Evolutionary conservation across 2,329 filamentous ascomycete species (phyloP).

Genomic region (Ophiostoma quercus): DNA sequence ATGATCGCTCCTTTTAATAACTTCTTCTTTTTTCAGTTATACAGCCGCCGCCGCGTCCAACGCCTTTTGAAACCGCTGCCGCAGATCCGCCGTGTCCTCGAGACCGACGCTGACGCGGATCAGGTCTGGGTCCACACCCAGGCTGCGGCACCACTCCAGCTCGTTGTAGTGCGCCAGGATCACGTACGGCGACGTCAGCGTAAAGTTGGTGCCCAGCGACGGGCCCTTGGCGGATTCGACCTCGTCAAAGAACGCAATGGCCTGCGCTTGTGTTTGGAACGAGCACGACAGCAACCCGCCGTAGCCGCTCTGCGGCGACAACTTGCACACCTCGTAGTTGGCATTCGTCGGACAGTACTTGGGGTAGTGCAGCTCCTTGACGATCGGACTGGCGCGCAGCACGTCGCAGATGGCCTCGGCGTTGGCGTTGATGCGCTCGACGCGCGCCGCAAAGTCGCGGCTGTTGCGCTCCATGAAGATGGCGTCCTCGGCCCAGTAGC

Average conservation of each 20-base stretch:
- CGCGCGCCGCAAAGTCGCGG: constrained; percentile 78
- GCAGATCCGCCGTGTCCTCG: constrained; percentile 67
- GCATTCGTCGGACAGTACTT: constrained; percentile 56
- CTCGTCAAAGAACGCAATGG: constrained; percentile 76
- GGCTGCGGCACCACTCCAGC: constrained; percentile 80
- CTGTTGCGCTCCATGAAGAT: constrained; percentile 96
- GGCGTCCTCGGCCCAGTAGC: constrained; percentile 89
- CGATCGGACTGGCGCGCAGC: constrained; percentile 53
- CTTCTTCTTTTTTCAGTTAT: too few species aligned
- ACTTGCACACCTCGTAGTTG: constrained; percentile 68
- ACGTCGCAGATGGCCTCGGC: constrained; percentile 77
- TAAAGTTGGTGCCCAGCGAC: constrained; percentile 95
- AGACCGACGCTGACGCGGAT: constrained; percentile 85
- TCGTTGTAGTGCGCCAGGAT: constrained; percentile 87
- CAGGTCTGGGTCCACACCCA: constrained; percentile 74
- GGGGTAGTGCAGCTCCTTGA: constrained; percentile 83
- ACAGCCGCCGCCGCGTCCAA: constrained; percentile 52
- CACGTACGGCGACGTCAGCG: constrained; percentile 83
- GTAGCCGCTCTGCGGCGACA: constrained; percentile 73
- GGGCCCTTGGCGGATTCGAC: constrained; percentile 89
- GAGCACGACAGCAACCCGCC: constrained; percentile 83
- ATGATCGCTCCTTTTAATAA: neutral
- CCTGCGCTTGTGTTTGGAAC: constrained; percentile 65
- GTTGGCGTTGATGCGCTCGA: constrained; percentile 78
- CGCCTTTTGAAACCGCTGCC: constrained; percentile 60